A percentile compares a stretch with the other conserved stretches of the same genome.
These are phyloP conservation scores for Sequoiadendron giganteum DNA, from an alignment of 75 land plant species.

Conservation along the genomic window DNA sequence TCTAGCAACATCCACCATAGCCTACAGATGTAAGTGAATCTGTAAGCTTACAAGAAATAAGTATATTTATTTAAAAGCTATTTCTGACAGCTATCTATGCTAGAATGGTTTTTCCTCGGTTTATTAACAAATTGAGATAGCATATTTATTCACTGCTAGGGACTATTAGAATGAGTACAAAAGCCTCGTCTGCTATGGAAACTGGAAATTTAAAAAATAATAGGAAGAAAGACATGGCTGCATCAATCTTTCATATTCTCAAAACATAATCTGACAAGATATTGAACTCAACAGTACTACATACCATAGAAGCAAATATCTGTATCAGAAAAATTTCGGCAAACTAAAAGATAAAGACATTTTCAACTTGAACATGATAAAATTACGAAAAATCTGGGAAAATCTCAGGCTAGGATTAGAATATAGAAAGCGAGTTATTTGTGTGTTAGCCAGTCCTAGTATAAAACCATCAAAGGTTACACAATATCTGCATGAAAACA, in stretches of 20 bases:
- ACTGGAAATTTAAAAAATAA: not conserved
- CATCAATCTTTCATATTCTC: not conserved
- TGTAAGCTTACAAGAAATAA: not conserved
- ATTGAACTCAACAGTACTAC: not conserved
- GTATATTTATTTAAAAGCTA: not conserved
- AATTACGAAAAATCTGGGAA: no score
- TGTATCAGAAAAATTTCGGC: no score
- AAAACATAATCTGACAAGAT: not conserved
- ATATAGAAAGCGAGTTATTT: not conserved
- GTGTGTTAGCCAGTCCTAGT: not conserved
- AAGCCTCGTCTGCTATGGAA: no score
- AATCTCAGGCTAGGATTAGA: no score
- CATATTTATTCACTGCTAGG: not conserved
- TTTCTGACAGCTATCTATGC: not conserved
- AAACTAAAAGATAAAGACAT: no score
- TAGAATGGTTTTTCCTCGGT: not conserved
- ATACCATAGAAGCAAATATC: not conserved
- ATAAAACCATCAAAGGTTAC: not conserved
- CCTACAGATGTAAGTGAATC: slow-evolving; percentile 40
- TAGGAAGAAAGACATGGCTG: not conserved
- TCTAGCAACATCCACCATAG: slow-evolving; percentile 98
- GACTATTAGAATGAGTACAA: not conserved
- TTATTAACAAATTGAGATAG: not conserved
- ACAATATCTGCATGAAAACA: not conserved
- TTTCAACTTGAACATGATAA: no score